Percentiles rank a stretch among this genome's conserved stretches.
Conservation (phyloP, 2,329 filamentous ascomycete species). For the Cladosporium sp. region DNA sequence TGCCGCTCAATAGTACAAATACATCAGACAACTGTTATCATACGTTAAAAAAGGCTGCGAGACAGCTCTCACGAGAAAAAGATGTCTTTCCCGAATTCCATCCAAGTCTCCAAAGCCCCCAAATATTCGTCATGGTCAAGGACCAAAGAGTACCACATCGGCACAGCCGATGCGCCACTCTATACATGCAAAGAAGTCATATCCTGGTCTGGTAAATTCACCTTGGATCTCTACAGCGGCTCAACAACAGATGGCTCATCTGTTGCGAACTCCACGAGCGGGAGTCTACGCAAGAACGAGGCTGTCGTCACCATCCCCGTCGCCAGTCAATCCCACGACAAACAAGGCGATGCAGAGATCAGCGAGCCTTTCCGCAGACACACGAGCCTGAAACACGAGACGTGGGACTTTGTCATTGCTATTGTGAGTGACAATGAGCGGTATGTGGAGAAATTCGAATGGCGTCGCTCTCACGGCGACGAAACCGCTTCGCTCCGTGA, state of each 20-base stretch:
- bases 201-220: constrained; percentile 8
- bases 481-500: constrained; percentile 23
- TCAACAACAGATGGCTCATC: neutral
- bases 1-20: neutral
- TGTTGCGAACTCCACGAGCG: neutral
- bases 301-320: neutral
- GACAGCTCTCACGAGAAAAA: neutral
- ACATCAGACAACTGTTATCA: neutral
- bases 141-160: constrained; percentile 1
- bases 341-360: neutral
- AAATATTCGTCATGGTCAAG: constrained; percentile 4
- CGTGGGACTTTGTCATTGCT: constrained; percentile 1
- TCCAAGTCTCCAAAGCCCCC: neutral
- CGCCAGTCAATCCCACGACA: too few species aligned
- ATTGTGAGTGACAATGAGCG: neutral
- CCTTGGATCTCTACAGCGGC: neutral
- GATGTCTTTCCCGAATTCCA: neutral
- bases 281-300: neutral
- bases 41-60: neutral
- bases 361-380: constrained; percentile 3
- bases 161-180: neutral
- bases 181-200: constrained; percentile 4
- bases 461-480: constrained; percentile 27
- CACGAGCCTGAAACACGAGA: constrained; percentile 6
- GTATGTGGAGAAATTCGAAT: constrained; percentile 24